Percentiles rank a stretch among this genome's conserved stretches.
Evolutionary conservation across 1,284 basidiomycete species (phyloP).

Genomic region (Malassezia dermatis): DNA sequence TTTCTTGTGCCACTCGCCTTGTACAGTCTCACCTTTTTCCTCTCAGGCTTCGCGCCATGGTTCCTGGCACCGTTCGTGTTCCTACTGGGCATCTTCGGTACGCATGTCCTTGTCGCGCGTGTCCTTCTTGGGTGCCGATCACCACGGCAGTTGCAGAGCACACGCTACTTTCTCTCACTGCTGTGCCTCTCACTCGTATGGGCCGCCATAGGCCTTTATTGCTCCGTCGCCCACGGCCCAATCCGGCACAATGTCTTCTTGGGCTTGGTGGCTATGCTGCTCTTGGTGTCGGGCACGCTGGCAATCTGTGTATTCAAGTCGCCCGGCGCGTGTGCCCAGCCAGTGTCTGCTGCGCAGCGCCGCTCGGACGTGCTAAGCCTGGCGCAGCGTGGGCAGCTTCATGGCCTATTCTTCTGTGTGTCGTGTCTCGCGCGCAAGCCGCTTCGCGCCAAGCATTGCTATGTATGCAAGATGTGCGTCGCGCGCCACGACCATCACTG

Average conservation of each 20-base stretch:
- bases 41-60: slow-evolving; percentile 71
- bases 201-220: background rate
- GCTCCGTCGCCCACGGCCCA: background rate
- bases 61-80: slow-evolving; percentile 70
- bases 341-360: slow-evolving; percentile 45
- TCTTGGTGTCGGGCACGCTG: background rate
- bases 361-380: slow-evolving; percentile 50
- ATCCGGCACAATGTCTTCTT: background rate
- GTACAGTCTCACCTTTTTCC: slow-evolving; percentile 71
- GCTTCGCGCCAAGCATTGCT: slow-evolving; percentile 86
- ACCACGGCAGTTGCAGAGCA: slow-evolving; percentile 30
- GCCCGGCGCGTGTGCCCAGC: slow-evolving; percentile 75
- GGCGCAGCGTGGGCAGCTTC: slow-evolving; percentile 72
- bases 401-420: slow-evolving; percentile 92
- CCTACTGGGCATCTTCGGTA: slow-evolving; percentile 72
- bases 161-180: slow-evolving; percentile 81
- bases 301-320: background rate
- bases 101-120: slow-evolving; percentile 64
- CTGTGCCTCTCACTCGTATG: background rate
- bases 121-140: slow-evolving; percentile 22
- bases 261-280: background rate
- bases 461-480: slow-evolving; percentile 78
- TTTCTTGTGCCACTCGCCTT: slow-evolving; percentile 68
- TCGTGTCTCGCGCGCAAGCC: slow-evolving; percentile 87
- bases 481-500: slow-evolving; percentile 61